Evolutionary conservation across 169 alveolate genomes (phyloP).

Genomic region (Eimeria necatrix): DNA sequence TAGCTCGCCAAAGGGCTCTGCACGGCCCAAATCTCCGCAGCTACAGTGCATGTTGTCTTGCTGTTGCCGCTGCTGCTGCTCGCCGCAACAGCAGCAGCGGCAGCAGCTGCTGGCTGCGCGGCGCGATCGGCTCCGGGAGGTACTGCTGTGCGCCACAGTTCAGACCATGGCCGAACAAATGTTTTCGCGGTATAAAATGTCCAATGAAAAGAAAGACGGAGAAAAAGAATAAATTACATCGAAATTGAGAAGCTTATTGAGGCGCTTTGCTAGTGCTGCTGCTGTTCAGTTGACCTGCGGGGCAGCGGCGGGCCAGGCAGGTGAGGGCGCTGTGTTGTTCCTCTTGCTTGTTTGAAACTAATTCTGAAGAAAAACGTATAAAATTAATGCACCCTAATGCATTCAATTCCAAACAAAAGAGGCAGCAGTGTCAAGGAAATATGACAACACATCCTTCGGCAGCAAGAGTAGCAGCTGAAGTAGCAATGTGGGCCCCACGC

Average conservation of each 20-base stretch:
- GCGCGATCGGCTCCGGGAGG: neutral
- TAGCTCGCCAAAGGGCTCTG: neutral
- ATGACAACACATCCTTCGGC: neutral
- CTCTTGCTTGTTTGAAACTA: neutral
- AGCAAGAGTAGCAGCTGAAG: neutral
- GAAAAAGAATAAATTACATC: neutral
- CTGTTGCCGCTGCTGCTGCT: neutral
- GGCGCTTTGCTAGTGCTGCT: neutral
- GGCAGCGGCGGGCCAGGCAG: constrained; percentile 28
- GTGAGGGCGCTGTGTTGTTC: neutral
- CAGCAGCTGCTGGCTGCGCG: neutral
- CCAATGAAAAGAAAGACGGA: neutral
- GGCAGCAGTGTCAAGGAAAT: too few relatives aligned
- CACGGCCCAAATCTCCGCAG: constrained; percentile 24
- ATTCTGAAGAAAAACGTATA: neutral
- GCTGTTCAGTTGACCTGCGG: neutral
- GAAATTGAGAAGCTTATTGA: neutral
- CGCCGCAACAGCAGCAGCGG: constrained; percentile 35
- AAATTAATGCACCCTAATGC: neutral
- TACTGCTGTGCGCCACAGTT: neutral
- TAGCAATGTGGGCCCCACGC: neutral
- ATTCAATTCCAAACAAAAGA: neutral
- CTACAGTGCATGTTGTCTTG: constrained; percentile 2
- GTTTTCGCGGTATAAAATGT: neutral
- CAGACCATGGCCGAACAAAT: neutral